phyloP scores from a whole-genome alignment of 331 rosid species.

The Rhamnella rubrinervis region DNA sequence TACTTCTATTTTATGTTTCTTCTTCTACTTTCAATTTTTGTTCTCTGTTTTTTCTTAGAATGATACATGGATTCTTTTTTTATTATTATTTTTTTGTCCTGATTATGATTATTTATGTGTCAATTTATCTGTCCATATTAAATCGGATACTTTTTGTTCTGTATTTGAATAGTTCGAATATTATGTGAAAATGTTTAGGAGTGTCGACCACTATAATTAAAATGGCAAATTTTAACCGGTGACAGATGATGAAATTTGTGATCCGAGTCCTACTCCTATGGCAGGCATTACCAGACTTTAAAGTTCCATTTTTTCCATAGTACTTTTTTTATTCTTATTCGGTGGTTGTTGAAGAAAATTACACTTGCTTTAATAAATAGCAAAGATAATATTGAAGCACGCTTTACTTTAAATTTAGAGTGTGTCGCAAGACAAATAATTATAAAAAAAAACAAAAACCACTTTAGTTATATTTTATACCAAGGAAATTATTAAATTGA shows the following conservation, averaged over 20 bases:
- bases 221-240: too few species aligned
- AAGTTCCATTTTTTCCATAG: background rate
- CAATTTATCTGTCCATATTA: background rate
- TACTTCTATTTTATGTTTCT: background rate
- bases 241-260: too few species aligned
- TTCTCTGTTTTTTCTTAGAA: constrained; percentile 7
- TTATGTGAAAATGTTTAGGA: too few species aligned
- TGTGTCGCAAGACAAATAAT: too few species aligned
- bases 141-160: too few species aligned
- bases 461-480: too few species aligned
- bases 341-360: background rate
- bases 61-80: background rate
- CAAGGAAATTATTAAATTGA: too few species aligned
- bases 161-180: too few species aligned
- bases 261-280: too few species aligned
- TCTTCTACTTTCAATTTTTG: background rate
- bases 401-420: background rate
- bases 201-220: too few species aligned
- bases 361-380: background rate
- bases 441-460: too few species aligned
- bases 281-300: background rate
- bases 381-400: background rate
- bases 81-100: background rate
- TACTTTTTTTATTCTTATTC: background rate
- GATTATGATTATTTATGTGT: constrained; percentile 22